A percentile compares a stretch with the other conserved stretches of the same genome.
phyloP scores from a whole-genome alignment of 23 red algal genomes.

The Gracilaria gracilis region DNA sequence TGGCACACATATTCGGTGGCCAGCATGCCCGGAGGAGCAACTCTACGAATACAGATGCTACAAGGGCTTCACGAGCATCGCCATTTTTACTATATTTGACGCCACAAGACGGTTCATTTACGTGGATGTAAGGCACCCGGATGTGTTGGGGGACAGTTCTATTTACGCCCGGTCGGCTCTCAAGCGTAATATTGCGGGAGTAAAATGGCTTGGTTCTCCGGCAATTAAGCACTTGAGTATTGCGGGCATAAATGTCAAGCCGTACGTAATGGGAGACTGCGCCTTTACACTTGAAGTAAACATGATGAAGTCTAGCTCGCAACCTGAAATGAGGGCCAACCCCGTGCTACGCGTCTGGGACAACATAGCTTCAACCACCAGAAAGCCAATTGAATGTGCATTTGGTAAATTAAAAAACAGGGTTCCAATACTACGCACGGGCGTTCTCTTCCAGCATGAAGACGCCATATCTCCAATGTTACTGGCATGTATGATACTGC shows the following conservation, averaged over 20 bases:
- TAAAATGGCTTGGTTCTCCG: too few species aligned
- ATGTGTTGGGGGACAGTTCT: too few species aligned
- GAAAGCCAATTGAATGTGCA: conserved; percentile 44
- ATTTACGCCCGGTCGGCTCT: too few species aligned
- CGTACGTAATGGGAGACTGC: background rate
- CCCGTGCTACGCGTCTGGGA: conserved; percentile 16
- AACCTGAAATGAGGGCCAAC: background rate
- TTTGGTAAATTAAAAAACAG: conserved; percentile 6
- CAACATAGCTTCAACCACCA: background rate
- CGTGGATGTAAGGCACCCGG: too few species aligned
- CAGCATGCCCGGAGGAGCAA: conserved; percentile 20
- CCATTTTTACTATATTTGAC: conserved; percentile 33
- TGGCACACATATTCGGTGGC: conserved; percentile 31
- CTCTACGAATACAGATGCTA: conserved; percentile 30
- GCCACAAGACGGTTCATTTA: too few species aligned
- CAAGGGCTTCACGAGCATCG: conserved; percentile 21
- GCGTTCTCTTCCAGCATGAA: too few species aligned
- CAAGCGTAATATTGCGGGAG: too few species aligned
- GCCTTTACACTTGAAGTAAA: background rate
- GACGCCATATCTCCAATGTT: too few species aligned
- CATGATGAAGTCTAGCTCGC: background rate
- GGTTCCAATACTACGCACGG: background rate
- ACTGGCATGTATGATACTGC: too few species aligned
- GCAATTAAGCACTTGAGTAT: too few species aligned
- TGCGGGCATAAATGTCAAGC: background rate